Evolutionary conservation across 2,329 filamentous ascomycete species (phyloP), one percentile per base, ranked within the genome.

Genomic region (Neobulgaria alba): DNA sequence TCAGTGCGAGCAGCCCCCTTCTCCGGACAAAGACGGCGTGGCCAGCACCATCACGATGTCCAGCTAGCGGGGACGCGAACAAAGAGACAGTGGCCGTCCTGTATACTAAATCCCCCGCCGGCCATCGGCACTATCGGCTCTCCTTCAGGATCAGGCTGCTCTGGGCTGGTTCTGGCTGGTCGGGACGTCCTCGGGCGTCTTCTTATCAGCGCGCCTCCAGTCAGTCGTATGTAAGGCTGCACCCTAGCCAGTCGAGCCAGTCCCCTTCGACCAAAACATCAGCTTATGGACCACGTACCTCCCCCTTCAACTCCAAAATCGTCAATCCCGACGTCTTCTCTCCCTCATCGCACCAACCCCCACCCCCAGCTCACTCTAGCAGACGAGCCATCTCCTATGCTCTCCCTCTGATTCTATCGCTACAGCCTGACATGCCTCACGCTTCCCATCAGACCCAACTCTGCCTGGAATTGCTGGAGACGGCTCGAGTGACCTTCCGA

Each of bases 401-500:
- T 14, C 21, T 17, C 21, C 17, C 17, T 36, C 33, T 36, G 21
- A 3, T n/a, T 36, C 14, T 21, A 20, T 15, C 19, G 10, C 16
- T 19, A 38, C 35, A 15, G 35, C 35, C 19, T 38, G 35, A 8
- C 18, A 38, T 38, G 35, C 35, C 35, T 3, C 35, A 38, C 16
- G 10, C 15, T 29, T 17, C 35, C 29, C 35, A 29, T 29, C 35
- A 38, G 29, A 23, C 35, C 18, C 20, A 38, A 38, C 35, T 38
- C 20, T 38, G 35, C 35, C 35, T 38, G 15, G 35, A 38, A 29
- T 26, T 38, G 9, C 21, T 38, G 21, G 35, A 26, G 12, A 17
- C 35, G 10, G 20, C 23, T 15, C 14, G 35, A 29, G 3, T 38
- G 16, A 15, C 16, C n/a, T 38, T 3, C 15, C 35, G 2, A 38